Base-by-base conservation (phyloP, 2,329 filamentous ascomycete genomes). In the Parafenestella ontariensis region DNA sequence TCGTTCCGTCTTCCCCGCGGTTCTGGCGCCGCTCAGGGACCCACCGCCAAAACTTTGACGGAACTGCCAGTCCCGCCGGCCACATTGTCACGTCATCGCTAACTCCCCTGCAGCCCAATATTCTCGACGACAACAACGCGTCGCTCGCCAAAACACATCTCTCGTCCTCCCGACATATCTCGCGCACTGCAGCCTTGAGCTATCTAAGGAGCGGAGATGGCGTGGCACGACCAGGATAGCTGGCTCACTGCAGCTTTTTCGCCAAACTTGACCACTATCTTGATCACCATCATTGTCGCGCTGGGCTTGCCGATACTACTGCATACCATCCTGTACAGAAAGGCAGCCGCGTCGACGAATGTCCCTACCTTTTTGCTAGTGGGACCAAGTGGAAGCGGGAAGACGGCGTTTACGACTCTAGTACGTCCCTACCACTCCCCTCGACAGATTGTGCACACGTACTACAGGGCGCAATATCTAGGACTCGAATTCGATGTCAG, bases 361-460 rank as follows among this genome's bases (percentile, higher is more conserved):
- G 84, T 90, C 23, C 92, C 94, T 45, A 89, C 89, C 7, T 87
- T 98, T 56, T 81, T 97, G 9, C 84, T 96, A 39, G 75, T 93
- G 44, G 95, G 95, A 1, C 92, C 94, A 15, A 88, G 88, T 51
- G 90, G 88, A 59, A 85, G 87, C 45, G 95, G 95, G 69, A 99
- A 98, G 81, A 98, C 95, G 0, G 85, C 90, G 8, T 86, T 98
- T 29, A 79, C 92, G n/a, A 92, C 91, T 20, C 83, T 95, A 65
- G 88, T 90, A 81, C 58, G 78, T 59, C 31, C 20, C 34, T 40
- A 40, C 42, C 40, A 33, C 26, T 40, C 37, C 20, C 11, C 4
- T 15, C 7, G 13, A n/a, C 3, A 17, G 11, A 40, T 10, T 3
- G 9, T 10, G 9, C 2, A 15, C 20, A 9, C 21, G 18, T n/a